Evolutionary conservation across 805 yeast species (phyloP), one percentile per base, ranked within the genome.

Genomic region (Candida vaughaniae): DNA sequence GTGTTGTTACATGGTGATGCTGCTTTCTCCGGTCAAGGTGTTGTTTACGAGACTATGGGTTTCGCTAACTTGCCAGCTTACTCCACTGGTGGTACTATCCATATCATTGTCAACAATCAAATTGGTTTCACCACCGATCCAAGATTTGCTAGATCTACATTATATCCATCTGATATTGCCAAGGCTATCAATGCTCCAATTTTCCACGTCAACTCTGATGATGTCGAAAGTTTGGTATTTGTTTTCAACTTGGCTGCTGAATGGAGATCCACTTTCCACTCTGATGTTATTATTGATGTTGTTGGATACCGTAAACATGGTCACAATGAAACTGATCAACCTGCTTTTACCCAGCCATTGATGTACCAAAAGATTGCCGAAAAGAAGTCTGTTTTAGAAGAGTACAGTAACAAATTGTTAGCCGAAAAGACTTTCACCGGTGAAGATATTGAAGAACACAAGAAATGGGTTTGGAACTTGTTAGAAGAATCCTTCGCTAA

Each of bases 111-210:
- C 48, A 93, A 93, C 71, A 93, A 93, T 73, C 99, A 93, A 78
- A 91, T 93, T 64, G 99, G 99, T 66, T 93, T 93, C 80, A 93
- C 99, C 49, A 93, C 99, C 35, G 98, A 93, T 64, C 99, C 99
- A 50, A 80, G 96, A 72, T 83, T 84, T 55, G 89, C 97, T 25
- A 85, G 99, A 74, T 91, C 98, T 17, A 93, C 99, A 33, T 91
- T 95, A 56, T 93, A 93, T 67, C 97, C 99, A 55, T 85, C 96
- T 16, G 99, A 93, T 73, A 78, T 93, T 60, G 98, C 97, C 53
- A 93, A 93, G 73, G 74, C 96, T 23, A 85, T 88, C 65, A 90
- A 91, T 61, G 96, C 98, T 16, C 99, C 99, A 46, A 89, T 93
- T 55, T 93, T 93, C 95, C 99, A 93, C 68, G 98, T 93, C 35